Conservation (phyloP, 305 asterid species). For the Fraxinus dipetala region DNA sequence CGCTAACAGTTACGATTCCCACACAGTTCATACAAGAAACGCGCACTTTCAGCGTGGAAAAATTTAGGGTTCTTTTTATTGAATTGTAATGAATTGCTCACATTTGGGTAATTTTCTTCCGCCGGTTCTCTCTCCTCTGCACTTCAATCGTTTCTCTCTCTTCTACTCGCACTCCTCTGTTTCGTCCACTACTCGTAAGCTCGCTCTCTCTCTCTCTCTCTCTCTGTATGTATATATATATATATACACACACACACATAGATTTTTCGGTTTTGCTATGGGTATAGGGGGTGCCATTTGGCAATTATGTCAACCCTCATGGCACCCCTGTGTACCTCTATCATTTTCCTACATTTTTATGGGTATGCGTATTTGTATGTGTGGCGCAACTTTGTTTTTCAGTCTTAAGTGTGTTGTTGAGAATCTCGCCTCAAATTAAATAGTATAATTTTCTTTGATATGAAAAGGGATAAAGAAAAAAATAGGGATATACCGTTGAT, state of each 20-base stretch:
- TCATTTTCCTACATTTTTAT: background rate
- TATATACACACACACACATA: no score
- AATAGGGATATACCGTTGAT: background rate
- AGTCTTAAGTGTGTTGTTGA: background rate
- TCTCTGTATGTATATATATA: background rate
- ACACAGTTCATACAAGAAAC: background rate
- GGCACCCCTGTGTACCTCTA: background rate
- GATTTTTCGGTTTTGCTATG: no score
- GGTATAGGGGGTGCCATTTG: no score
- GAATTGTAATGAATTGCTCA: constrained; percentile 32
- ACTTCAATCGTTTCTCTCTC: constrained; percentile 35
- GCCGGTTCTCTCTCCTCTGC: constrained; percentile 42
- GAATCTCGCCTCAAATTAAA: background rate
- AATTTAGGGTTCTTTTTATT: background rate
- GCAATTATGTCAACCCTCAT: no score
- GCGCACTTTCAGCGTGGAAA: background rate
- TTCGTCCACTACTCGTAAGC: constrained; percentile 38
- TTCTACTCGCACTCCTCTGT: constrained; percentile 27
- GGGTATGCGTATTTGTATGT: background rate
- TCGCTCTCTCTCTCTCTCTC: background rate
- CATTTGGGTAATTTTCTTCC: constrained; percentile 28
- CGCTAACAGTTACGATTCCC: background rate
- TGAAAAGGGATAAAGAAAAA: background rate
- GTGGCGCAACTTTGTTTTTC: background rate
- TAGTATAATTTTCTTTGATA: background rate